A percentile compares a stretch with the other conserved stretches of the same genome.
These are phyloP conservation scores for Neurospora discreta DNA, from an alignment of 495 filamentous ascomycete genomes.

Conservation along the genomic window DNA sequence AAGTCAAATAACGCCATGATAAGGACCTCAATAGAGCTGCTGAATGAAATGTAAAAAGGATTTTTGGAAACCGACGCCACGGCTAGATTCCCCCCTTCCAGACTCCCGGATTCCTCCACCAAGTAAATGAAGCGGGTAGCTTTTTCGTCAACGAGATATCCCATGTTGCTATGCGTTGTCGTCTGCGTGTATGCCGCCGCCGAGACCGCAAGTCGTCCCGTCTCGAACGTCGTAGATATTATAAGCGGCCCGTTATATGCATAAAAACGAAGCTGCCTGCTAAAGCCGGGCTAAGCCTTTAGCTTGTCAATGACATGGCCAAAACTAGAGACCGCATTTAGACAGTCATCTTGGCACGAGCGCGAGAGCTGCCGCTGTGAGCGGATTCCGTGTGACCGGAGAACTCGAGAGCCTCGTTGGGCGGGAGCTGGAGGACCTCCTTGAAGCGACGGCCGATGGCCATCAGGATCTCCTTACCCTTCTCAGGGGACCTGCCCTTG, in stretches of 20 bases:
- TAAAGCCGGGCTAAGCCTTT: neutral
- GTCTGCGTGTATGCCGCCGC: neutral
- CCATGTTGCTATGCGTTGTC: neutral
- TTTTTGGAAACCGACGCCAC: neutral
- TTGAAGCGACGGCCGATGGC: constrained; percentile 84
- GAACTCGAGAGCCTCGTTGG: constrained; percentile 76
- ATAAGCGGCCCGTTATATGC: neutral
- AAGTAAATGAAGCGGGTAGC: neutral
- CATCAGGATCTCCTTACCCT: constrained; percentile 72
- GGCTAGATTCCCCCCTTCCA: neutral
- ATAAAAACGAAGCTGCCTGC: neutral
- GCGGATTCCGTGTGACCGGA: constrained; percentile 92
- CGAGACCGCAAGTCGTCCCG: neutral
- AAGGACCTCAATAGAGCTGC: neutral
- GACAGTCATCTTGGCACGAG: constrained; percentile 85
- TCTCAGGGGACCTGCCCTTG: constrained; percentile 60
- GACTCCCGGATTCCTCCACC: neutral
- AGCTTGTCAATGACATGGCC: neutral
- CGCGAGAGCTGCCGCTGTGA: constrained; percentile 82
- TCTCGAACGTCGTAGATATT: neutral
- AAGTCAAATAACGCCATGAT: neutral
- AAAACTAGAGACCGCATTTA: constrained; percentile 27
- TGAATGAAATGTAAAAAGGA: neutral
- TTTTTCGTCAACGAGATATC: neutral
- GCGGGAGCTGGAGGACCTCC: constrained; percentile 66